Conservation (phyloP, 148 eudicot species). For the Chenopodium quinoa region DNA sequence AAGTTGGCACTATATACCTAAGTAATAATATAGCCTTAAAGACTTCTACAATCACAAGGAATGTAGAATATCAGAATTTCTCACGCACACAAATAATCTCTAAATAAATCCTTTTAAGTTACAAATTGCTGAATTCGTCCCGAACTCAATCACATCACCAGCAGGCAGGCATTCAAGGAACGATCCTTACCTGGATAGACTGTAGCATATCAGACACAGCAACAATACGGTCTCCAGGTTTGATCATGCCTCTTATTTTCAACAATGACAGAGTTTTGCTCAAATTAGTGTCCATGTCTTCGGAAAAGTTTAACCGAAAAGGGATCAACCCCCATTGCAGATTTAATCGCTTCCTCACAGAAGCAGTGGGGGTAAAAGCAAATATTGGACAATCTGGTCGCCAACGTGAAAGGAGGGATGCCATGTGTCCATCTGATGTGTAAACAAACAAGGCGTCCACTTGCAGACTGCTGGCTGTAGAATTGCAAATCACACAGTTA, state of each 20-base stretch:
- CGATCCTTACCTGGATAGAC: constrained; percentile 33
- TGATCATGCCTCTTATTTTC: constrained; percentile 32
- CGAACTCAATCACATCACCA: background rate
- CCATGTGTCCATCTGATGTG: constrained; percentile 35
- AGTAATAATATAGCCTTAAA: background rate
- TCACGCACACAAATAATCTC: background rate
- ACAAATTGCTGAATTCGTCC: background rate
- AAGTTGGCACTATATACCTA: background rate
- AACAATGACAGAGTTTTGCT: constrained; percentile 29
- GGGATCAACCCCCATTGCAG: constrained; percentile 39
- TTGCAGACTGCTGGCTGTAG: constrained; percentile 32
- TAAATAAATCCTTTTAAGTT: background rate
- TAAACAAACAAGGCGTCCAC: constrained; percentile 35
- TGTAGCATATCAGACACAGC: constrained; percentile 38
- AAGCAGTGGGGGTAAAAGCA: constrained; percentile 30
- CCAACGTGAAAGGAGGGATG: constrained; percentile 40
- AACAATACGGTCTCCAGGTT: constrained; percentile 33
- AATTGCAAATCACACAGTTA: constrained; percentile 11
- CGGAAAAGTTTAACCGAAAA: constrained; percentile 31
- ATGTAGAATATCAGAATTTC: background rate
- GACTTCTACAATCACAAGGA: constrained; percentile 4
- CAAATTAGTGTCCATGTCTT: constrained; percentile 34
- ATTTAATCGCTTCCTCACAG: constrained; percentile 26
- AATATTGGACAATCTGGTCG: constrained; percentile 36
- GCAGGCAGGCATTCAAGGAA: constrained; percentile 16